Conservation (phyloP, 2,329 filamentous ascomycete species). For the Colletotrichum magnum region DNA sequence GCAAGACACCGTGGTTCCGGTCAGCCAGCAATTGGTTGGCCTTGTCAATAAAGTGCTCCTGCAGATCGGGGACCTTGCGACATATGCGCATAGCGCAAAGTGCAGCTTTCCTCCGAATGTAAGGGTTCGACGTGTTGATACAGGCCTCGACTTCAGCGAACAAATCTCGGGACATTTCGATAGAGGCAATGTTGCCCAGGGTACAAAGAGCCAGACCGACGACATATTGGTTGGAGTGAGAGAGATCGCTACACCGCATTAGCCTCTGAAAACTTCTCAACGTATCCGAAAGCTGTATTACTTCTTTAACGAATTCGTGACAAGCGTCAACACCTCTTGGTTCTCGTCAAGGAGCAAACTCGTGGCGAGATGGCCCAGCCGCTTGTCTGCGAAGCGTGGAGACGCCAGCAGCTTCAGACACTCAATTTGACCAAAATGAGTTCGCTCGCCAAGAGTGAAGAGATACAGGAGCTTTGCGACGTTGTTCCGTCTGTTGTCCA, state of each 20-base stretch:
- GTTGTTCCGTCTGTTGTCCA: conserved; percentile 85
- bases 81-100: conserved; percentile 99
- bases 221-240: conserved; percentile 98
- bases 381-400: conserved; percentile 97
- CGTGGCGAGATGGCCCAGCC: conserved; percentile 93
- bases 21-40: conserved; percentile 89
- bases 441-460: conserved; percentile 96
- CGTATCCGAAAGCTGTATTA: conserved; percentile 57
- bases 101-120: conserved; percentile 96
- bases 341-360: conserved; percentile 98
- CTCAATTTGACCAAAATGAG: conserved; percentile 99
- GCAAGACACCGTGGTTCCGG: conserved; percentile 93
- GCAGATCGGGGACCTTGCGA: conserved; percentile 95
- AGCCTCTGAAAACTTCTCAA: conserved; percentile 44
- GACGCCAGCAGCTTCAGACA: conserved; percentile 97
- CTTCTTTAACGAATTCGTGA: conserved; percentile 99
- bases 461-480: conserved; percentile 98
- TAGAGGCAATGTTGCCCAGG: conserved; percentile 95
- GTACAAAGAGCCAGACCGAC: conserved; percentile 97
- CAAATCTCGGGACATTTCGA: conserved; percentile 98
- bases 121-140: conserved; percentile 95
- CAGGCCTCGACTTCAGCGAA: conserved; percentile 96
- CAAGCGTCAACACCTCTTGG: conserved; percentile 95
- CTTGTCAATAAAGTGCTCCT: conserved; percentile 98
- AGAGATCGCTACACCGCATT: conserved; percentile 79